Conservation (phyloP, 768 basidiomycete species). For the Calocybe indica region DNA sequence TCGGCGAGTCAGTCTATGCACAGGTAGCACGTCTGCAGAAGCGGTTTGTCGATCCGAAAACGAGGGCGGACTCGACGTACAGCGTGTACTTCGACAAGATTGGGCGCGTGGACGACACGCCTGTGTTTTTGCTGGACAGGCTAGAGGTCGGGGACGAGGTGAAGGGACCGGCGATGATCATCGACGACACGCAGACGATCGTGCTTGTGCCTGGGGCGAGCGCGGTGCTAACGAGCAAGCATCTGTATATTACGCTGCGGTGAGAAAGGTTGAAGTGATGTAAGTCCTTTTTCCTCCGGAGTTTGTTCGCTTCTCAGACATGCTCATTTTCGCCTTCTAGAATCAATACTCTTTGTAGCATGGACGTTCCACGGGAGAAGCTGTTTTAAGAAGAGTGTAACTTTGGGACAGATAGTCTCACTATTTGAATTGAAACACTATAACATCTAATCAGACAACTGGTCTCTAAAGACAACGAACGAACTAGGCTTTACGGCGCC, state of each 20-base stretch:
- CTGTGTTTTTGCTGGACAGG: conserved; percentile 67
- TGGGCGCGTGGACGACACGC: conserved; percentile 72
- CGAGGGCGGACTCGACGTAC: conserved; percentile 44
- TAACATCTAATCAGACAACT: too few species aligned
- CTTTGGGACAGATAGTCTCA: too few species aligned
- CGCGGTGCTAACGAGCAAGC: conserved; percentile 63
- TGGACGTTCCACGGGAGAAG: too few species aligned
- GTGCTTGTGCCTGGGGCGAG: conserved; percentile 73
- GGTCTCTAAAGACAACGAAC: too few species aligned
- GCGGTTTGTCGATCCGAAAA: conserved; percentile 29
- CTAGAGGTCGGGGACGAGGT: conserved; percentile 68
- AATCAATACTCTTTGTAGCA: too few species aligned
- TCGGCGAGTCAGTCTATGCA: conserved; percentile 73
- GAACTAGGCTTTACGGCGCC: too few species aligned
- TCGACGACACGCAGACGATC: conserved; percentile 94
- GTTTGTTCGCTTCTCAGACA: not conserved
- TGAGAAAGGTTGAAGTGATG: not conserved
- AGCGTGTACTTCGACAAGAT: conserved; percentile 81
- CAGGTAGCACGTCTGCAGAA: conserved; percentile 57
- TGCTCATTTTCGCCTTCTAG: not conserved
- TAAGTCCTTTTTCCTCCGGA: not conserved
- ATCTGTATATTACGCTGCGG: conserved; percentile 52
- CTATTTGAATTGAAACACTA: too few species aligned
- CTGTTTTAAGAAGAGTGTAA: too few species aligned
- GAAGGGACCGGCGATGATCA: conserved; percentile 87